phyloP scores from a whole-genome alignment of 2,329 filamentous ascomycete genomes.

The Dactylellina sp. region DNA sequence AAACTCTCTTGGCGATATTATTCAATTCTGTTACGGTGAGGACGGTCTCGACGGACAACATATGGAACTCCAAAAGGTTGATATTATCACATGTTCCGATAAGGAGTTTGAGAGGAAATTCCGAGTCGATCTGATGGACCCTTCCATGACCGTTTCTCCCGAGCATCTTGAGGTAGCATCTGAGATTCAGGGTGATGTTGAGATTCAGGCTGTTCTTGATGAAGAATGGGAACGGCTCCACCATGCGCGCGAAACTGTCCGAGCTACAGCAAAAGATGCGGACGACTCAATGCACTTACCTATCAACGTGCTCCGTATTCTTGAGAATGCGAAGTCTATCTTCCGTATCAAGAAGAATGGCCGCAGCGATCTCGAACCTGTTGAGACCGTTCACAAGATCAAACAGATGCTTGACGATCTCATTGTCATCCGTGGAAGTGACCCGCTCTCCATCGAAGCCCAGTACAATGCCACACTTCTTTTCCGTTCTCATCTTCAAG shows the following conservation, averaged over 20 bases:
- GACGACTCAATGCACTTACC: constrained; percentile 91
- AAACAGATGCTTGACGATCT: constrained; percentile 79
- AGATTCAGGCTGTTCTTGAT: constrained; percentile 86
- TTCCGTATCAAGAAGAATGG: constrained; percentile 89
- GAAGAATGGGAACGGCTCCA: constrained; percentile 84
- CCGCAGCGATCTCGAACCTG: constrained; percentile 88
- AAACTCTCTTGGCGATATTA: constrained; percentile 94
- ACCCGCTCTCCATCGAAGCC: constrained; percentile 84
- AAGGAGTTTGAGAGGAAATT: constrained; percentile 82
- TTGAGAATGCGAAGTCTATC: constrained; percentile 87
- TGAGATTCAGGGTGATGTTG: constrained; percentile 87
- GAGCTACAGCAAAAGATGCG: constrained; percentile 64
- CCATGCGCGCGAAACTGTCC: constrained; percentile 79
- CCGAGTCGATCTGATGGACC: constrained; percentile 86
- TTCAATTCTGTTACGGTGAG: constrained; percentile 97
- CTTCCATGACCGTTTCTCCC: constrained; percentile 71
- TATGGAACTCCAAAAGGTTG: constrained; percentile 92
- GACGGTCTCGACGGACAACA: constrained; percentile 92
- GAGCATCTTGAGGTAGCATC: constrained; percentile 86
- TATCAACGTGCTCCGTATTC: constrained; percentile 89
- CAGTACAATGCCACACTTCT: constrained; percentile 88
- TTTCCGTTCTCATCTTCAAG: constrained; percentile 91
- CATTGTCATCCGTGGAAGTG: constrained; percentile 85
- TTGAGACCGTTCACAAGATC: constrained; percentile 85
- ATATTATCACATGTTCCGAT: constrained; percentile 84